These are phyloP conservation scores for Aspergillus puulaauensis DNA, from an alignment of 2,329 filamentous ascomycete genomes.

Conservation along the genomic window DNA sequence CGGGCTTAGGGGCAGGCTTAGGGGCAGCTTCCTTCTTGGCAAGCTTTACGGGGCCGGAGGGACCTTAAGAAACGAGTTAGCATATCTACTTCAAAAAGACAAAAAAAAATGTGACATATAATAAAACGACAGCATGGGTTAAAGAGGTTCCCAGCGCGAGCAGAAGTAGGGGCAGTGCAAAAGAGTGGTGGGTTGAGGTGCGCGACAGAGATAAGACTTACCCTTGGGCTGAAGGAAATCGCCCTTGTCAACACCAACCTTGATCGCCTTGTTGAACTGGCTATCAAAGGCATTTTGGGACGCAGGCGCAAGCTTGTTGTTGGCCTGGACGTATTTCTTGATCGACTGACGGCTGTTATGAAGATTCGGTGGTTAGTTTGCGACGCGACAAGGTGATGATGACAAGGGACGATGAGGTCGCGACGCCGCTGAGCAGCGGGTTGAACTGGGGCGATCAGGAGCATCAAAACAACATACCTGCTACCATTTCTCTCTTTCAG, in stretches of 20 bases:
- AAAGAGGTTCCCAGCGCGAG: neutral
- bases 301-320: constrained; percentile 63
- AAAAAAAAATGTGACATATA: neutral
- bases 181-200: neutral
- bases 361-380: constrained; percentile 33
- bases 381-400: constrained; percentile 17
- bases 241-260: constrained; percentile 79
- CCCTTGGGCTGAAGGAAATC: constrained; percentile 90
- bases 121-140: neutral
- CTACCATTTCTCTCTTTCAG: constrained; percentile 70
- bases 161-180: constrained; percentile 3
- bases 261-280: constrained; percentile 84
- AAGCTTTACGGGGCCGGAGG: constrained; percentile 89
- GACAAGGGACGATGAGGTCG: constrained; percentile 8
- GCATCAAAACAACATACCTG: constrained; percentile 55
- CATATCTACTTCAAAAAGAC: neutral
- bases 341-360: constrained; percentile 64
- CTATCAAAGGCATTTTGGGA: constrained; percentile 62
- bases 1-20: constrained; percentile 44
- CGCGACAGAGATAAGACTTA: constrained; percentile 46
- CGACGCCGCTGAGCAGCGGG: constrained; percentile 19
- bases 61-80: constrained; percentile 53
- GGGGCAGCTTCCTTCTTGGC: constrained; percentile 67
- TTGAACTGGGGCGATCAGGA: constrained; percentile 12
- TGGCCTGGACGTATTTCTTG: constrained; percentile 72